Evolutionary conservation across 495 filamentous ascomycete species (phyloP), one percentile per base, ranked within the genome.

Genomic region (Trichoderma virens): DNA sequence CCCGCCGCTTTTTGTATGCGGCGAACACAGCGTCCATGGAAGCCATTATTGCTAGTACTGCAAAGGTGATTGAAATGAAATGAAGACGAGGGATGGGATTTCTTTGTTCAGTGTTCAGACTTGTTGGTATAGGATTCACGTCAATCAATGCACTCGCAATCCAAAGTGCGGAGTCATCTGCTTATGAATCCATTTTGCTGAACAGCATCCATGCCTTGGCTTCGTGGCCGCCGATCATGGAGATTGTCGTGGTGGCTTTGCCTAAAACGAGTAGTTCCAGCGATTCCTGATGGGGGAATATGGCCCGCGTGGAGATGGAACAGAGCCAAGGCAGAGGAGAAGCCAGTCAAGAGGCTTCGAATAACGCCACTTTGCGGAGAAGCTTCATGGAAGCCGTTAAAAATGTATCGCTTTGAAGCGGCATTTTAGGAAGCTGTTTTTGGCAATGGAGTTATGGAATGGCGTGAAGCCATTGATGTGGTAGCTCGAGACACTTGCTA

Each of bases 11-110:
- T 20, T 59, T 35, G 67, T 78, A 76, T 23, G 47, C 71, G 39
- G 65, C 20, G 65, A 76, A 75, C 1, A 76, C 60, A 31, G 70
- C 43, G 27, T 74, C 28, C 75, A 76, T 77, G 35, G 70, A 68
- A 47, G 64, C 56, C 51, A 65, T 65, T 35, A 13, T 35, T 6
- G 13, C 13, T 6, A 13, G 6, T 4, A 35, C 32, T 4, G 32
- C 11, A 35, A 35, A 7, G 41, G 43, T 43, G 39, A 16, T 43
- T 7, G 39, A 14, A 5, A n/a, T 43, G 39, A n/a, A n/a, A 5
- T 43, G 39, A 43, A n/a, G n/a, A n/a, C n/a, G n/a, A n/a, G n/a
- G n/a, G n/a, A n/a, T n/a, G n/a, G n/a, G n/a, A n/a, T n/a, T n/a
- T n/a, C n/a, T n/a, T n/a, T n/a, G n/a, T n/a, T n/a, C n/a, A n/a